Percentiles rank a stretch among this genome's conserved stretches.
These are phyloP conservation scores for Fusarium gaditjirri DNA, from an alignment of 2,329 filamentous ascomycete genomes.

Conservation along the genomic window DNA sequence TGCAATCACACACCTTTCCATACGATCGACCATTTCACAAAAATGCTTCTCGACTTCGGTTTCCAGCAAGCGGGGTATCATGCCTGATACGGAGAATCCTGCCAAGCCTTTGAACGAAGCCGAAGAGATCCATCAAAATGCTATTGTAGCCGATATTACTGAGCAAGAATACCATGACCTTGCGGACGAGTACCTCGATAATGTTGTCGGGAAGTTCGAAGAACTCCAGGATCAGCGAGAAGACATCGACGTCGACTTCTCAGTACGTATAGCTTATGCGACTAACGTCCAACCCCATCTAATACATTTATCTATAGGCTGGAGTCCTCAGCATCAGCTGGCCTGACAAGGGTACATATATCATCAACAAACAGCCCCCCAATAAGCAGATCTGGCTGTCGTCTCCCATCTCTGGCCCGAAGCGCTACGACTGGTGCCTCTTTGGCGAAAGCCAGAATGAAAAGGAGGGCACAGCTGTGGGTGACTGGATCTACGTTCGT, in stretches of 20 bases:
- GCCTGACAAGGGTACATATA: conserved; percentile 79
- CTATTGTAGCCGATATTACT: conserved; percentile 70
- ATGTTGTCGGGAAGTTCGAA: conserved; percentile 71
- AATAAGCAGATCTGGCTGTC: conserved; percentile 99
- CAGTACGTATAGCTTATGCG: conserved; percentile 64
- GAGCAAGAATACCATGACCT: conserved; percentile 80
- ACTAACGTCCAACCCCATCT: conserved; percentile 5
- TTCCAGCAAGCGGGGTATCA: conserved; percentile 60
- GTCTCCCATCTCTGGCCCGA: conserved; percentile 89
- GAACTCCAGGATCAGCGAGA: conserved; percentile 76
- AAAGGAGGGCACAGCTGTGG: conserved; percentile 79
- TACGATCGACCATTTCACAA: conserved; percentile 31
- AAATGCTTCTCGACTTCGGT: conserved; percentile 48
- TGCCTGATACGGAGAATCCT: conserved; percentile 68
- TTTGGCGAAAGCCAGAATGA: conserved; percentile 74
- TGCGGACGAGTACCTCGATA: conserved; percentile 78
- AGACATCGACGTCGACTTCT: conserved; percentile 89
- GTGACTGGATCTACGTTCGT: conserved; percentile 88
- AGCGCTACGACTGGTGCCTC: conserved; percentile 91
- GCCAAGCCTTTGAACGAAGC: conserved; percentile 54
- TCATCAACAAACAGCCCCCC: conserved; percentile 98
- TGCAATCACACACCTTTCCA: background rate
- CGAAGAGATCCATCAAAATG: conserved; percentile 49
- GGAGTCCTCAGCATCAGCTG: conserved; percentile 85
- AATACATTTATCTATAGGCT: conserved; percentile 63